Evolutionary conservation across 1,284 basidiomycete genomes (phyloP), one percentile per base, ranked within the genome.

Genomic region (Tilletia horrida): DNA sequence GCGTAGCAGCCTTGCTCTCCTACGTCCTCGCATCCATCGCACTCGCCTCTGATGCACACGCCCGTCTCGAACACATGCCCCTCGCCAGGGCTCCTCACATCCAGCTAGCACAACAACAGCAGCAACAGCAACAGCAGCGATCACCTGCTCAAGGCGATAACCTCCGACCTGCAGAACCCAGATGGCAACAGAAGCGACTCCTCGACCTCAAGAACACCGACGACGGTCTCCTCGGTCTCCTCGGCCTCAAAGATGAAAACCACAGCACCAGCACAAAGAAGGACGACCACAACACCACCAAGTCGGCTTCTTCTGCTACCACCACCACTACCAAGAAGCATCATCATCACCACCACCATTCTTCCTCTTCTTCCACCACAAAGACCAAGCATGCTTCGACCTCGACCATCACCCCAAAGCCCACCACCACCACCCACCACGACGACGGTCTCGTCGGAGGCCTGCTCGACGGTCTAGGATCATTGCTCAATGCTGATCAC

Each of bases 1-100:
- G 55, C 31, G 55, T 35, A 13, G 13, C 27, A 13, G 55, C 55
- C 1, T 35, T 59, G 29, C 9, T 21, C 27, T 13, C 55, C 55
- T 59, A 16, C 31, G 55, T 59, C 55, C 55, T 59, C 55, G 55
- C 55, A 31, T 59, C 55, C 55, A 59, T 59, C 55, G 55, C 16
- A 4, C 55, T 59, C 29, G 55, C 55, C 23, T 59, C 55, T 27
- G 27, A 18, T 29, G 27, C 55, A 13, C 11, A 59, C 16, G 55
- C 55, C 16, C 55, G 55, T 18, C 55, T 59, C 55, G 55, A 59
- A 59, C 27, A 59, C 25, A 18, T 59, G 25, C 55, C 55, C 55
- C 6, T 52, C 18, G 21, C 6, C 50, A 52, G 50, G 27, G 27
- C 55, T 13, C n/a, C 55, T 18, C 45, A 48, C 21, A 4, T 6